Base-by-base conservation (phyloP, 768 basidiomycete species). In the Leccinum rimulosum region DNA sequence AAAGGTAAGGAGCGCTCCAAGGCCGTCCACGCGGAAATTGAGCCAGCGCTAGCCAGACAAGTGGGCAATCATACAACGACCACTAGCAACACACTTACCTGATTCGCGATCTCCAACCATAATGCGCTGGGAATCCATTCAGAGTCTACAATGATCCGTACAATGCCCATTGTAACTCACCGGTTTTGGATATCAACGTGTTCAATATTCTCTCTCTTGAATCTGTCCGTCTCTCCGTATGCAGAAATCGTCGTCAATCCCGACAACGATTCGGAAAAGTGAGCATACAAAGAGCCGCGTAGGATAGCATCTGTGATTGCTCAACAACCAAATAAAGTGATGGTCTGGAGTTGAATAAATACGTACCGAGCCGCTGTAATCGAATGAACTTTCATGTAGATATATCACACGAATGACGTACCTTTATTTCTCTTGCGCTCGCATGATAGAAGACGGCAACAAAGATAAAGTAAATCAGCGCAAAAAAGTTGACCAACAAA, bases 191-290 rank as follows among this genome's bases (percentile, higher is more conserved):
- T 75, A 63, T 97, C 88, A 33, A 95, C 80, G 17, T 84, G 79
- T n/a, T 80, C 77, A 61, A 85, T 77, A 65, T 95, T 98, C 58
- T 93, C 89, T 7, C 73, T 71, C 49, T 80, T 74, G 79, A 97
- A 98, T 14, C 94, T 82, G 3, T 85, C 78, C 3, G 81, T 71
- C 69, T 92, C 95, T 11, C 88, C 87, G 60, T 96, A 97, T 0
- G 93, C 93, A 30, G 93, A 85, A 53, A 96, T 94, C 8, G 93
- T 95, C 1, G 90, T 82, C 40, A 96, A 73, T 17, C 95, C 95
- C 11, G 88, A 87, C 11, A 97, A 77, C 30, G 89, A 91, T 75
- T 97, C 95, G 3, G 92, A 91, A 74, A 97, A 97, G 68, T 95
- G 93, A 1, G 93, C 87, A 70, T 97, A 97, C 17, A 98, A 74